Evolutionary conservation across 2,329 filamentous ascomycete species (phyloP).

Genomic region (Aureobasidium pullulans): DNA sequence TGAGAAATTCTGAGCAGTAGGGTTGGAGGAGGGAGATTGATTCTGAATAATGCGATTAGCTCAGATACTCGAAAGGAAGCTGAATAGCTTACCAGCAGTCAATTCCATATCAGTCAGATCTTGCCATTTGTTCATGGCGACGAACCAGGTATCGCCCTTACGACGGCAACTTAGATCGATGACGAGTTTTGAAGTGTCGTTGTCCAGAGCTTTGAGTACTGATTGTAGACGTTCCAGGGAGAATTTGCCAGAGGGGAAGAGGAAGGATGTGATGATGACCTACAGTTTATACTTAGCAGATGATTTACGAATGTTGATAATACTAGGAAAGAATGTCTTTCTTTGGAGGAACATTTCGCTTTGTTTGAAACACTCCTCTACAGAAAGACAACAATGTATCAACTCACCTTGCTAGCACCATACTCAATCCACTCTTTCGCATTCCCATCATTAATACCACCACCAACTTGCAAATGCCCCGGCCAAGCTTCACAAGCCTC

Average conservation of each 20-base stretch:
- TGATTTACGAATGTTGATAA: too few species aligned
- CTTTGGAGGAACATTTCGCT: too few species aligned
- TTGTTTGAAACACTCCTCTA: too few species aligned
- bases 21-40: conserved; percentile 75
- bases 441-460: conserved; percentile 84
- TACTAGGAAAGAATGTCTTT: too few species aligned
- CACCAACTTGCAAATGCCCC: conserved; percentile 75
- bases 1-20: conserved; percentile 92
- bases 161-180: conserved; percentile 90
- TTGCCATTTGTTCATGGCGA: conserved; percentile 99
- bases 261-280: conserved; percentile 94
- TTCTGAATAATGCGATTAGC: conserved; percentile 43
- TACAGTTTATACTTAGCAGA: not conserved
- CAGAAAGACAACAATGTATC: not conserved
- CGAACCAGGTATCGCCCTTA: conserved; percentile 73
- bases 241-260: conserved; percentile 81
- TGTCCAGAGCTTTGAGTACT: conserved; percentile 64
- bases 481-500: conserved; percentile 76
- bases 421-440: conserved; percentile 77
- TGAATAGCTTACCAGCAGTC: conserved; percentile 56
- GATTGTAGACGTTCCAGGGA: conserved; percentile 67
- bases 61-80: not conserved
- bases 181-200: conserved; percentile 74
- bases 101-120: conserved; percentile 95
- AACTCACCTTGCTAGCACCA: conserved; percentile 75